Conservation (phyloP, 2,329 filamentous ascomycete species). For the Fusarium armeniacum region DNA sequence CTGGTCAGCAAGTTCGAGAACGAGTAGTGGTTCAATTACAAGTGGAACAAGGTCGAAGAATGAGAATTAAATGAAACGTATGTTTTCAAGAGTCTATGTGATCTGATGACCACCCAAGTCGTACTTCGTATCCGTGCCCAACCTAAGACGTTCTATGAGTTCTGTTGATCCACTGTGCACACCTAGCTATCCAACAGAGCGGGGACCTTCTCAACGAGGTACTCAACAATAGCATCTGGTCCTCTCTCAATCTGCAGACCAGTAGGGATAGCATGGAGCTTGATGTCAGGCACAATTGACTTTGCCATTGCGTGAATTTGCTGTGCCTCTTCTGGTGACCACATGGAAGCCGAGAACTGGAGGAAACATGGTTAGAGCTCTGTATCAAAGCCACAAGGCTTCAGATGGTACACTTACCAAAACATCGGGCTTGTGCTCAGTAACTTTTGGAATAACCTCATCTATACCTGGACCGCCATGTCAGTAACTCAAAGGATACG, state of each 20-base stretch:
- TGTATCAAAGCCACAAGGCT: fast-evolving
- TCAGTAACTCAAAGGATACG: fast-evolving
- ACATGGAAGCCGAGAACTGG: constrained; percentile 27
- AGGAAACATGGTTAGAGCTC: fast-evolving
- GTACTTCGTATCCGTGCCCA: too few relatives aligned
- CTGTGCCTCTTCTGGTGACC: constrained; percentile 13
- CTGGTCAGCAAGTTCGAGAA: constrained; percentile 52
- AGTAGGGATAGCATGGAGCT: constrained; percentile 20
- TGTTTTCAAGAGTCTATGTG: too few relatives aligned
- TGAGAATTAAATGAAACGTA: background rate
- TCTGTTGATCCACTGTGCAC: background rate
- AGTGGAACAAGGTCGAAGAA: background rate
- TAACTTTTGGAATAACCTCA: constrained; percentile 24
- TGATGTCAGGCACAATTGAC: constrained; percentile 24
- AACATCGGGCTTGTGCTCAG: constrained; percentile 14
- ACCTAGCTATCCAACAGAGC: constrained; percentile 17
- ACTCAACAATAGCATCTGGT: constrained; percentile 24
- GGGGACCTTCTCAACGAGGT: constrained; percentile 23
- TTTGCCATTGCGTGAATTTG: constrained; percentile 21
- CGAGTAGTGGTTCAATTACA: background rate
- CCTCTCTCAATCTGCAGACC: constrained; percentile 20
- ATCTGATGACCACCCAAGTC: background rate
- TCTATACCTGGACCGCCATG: background rate
- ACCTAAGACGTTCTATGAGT: too few relatives aligned
- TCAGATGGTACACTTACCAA: background rate